Evolutionary conservation across 2,329 filamentous ascomycete genomes (phyloP), one percentile per base, ranked within the genome.

Genomic region (Fusarium staphyleae): DNA sequence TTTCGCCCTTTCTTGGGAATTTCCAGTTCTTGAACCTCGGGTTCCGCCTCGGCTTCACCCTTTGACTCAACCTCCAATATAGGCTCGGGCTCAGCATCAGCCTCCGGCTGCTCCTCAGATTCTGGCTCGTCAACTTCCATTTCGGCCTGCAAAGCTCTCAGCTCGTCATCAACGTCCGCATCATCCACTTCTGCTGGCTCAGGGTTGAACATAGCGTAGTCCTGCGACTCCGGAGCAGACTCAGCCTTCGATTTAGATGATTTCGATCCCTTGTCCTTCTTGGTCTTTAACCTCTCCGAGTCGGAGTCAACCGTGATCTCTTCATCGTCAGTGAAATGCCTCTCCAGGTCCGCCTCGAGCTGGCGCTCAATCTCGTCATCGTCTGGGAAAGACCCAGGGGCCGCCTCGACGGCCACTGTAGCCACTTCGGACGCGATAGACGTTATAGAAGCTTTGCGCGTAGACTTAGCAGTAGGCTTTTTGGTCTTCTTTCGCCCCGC

Each of bases 341-440:
- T 75, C 35, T 87, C 83, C 9, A 90, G 77, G 51, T 88, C 87
- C 2, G 82, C 85, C 65, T 88, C 82, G 1, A 90, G 75, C 41
- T 84, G 84, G 16, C 81, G 81, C 44, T 90, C 85, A 30, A 90
- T 81, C 57, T 89, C 87, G 2, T 85, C 82, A 55, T 90, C 86
- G 48, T 84, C 78, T 0, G 81, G 80, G 10, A 82, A 72, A 4
- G 72, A 71, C 13, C 73, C 73, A n/a, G 76, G 66, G 5, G 75
- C 70, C 3, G 66, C 69, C 29, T 69, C 68, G 4, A 75, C 52
- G 2, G 83, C 81, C 24, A 76, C 73, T 28, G 78, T 79, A 1
- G 83, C 82, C 16, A 77, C 73, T 13, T 81, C 81, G 1, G 83
- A 81, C 28, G 77, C 70, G 18, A 80, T 78, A 2, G 84, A 86